Conservation (phyloP, 1,139 yeast genomes). For the Lodderomyces oxycetoniae region DNA sequence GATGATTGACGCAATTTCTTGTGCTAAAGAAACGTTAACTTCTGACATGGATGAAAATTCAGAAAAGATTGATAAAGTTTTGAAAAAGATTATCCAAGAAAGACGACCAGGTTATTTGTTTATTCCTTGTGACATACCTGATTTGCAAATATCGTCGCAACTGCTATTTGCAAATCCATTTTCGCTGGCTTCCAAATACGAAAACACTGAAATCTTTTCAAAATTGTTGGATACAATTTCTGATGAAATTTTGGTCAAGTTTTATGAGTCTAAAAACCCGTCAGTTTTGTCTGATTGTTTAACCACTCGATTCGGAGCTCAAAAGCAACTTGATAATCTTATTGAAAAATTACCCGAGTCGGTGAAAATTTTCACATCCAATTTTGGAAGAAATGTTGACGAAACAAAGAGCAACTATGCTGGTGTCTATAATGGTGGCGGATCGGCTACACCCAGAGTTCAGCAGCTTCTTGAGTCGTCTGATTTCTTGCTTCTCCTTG, state of each 20-base stretch:
- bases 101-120: conserved; percentile 79
- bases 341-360: conserved; percentile 32
- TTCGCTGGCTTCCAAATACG: conserved; percentile 23
- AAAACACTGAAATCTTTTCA: conserved; percentile 10
- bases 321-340: conserved; percentile 39
- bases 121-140: conserved; percentile 67
- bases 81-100: conserved; percentile 47
- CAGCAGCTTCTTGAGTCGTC: conserved; percentile 31
- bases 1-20: conserved; percentile 55
- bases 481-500: conserved; percentile 50
- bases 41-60: conserved; percentile 45
- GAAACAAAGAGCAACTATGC: conserved; percentile 55
- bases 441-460: conserved; percentile 18
- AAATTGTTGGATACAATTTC: conserved; percentile 37
- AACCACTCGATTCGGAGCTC: conserved; percentile 50
- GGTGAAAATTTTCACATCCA: conserved; percentile 27
- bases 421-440: conserved; percentile 60
- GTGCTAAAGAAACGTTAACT: conserved; percentile 53
- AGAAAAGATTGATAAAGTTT: conserved; percentile 55
- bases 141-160: conserved; percentile 39
- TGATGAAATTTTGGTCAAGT: conserved; percentile 39
- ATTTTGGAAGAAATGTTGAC: conserved; percentile 54
- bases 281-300: conserved; percentile 64
- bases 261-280: conserved; percentile 54
- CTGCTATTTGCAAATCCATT: conserved; percentile 23